Conservation (phyloP, 352 stramenopile species). For the Pythium myriotylum region DNA sequence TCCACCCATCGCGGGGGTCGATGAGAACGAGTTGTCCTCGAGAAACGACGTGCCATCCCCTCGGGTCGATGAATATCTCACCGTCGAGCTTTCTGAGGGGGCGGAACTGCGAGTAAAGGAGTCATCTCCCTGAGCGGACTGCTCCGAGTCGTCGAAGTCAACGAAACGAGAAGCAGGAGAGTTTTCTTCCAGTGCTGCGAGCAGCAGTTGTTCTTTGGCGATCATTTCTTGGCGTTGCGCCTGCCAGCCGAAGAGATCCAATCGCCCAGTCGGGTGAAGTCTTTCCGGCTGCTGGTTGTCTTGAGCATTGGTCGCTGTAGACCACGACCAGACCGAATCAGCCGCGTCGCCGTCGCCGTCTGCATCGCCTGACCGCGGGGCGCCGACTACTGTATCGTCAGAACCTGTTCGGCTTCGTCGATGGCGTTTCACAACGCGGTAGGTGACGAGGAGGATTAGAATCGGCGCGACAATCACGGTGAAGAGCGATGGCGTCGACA, state of each 20-base stretch:
- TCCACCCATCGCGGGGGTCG: not conserved
- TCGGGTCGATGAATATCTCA: not conserved
- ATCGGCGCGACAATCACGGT: slow-evolving; percentile 22
- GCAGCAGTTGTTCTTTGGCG: slow-evolving; percentile 51
- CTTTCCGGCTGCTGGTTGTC: slow-evolving; percentile 3
- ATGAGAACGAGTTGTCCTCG: not conserved
- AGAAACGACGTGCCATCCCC: not conserved
- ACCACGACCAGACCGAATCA: slow-evolving; percentile 25
- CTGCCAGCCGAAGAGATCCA: slow-evolving; percentile 68
- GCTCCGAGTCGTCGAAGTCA: slow-evolving; percentile 48
- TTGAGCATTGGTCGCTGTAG: slow-evolving; percentile 10
- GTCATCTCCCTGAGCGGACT: slow-evolving; percentile 34
- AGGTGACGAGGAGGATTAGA: slow-evolving; percentile 19
- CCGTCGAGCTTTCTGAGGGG: slow-evolving; percentile 16
- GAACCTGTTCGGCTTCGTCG: slow-evolving; percentile 8
- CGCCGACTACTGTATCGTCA: slow-evolving; percentile 6
- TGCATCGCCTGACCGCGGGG: not conserved
- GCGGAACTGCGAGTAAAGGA: not conserved
- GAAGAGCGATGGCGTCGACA: slow-evolving; percentile 24
- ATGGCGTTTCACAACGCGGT: slow-evolving; percentile 16
- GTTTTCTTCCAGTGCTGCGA: slow-evolving; percentile 37
- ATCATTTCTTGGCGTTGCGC: slow-evolving; percentile 54
- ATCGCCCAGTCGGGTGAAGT: slow-evolving; percentile 20
- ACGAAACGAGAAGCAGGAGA: slow-evolving; percentile 46
- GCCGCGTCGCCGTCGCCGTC: slow-evolving; percentile 13